Evolutionary conservation across 1,139 yeast species (phyloP), one percentile per base, ranked within the genome.

Genomic region (Suhomyces guaymorum): DNA sequence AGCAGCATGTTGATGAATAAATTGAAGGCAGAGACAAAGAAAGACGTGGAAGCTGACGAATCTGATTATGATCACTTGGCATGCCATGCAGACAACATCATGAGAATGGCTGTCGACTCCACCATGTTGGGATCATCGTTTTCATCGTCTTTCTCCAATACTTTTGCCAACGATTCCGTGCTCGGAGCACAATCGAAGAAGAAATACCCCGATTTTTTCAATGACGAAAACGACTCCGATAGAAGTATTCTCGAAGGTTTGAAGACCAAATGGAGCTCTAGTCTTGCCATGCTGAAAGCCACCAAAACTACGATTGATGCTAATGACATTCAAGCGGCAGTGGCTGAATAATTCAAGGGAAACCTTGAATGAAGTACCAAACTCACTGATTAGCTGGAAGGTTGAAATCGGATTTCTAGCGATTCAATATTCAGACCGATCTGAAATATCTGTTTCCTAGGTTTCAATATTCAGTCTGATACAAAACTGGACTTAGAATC

Each of bases 61-160:
- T 53, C 61, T 1, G 66, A 59, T 26, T 59, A 57, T 30, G 75
- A 70, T 43, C 62, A 63, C 25, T 61, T 70, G 43, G 76, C 76
- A 8, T 70, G 75, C 39, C 76, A 70, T 44, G 75, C 75, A 2
- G 71, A 68, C 35, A 67, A 67, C 33, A 70, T 70, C 39, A 57
- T 70, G 61, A 56, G 72, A 22, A 68, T 70, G 75, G 76, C 76
- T 2, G 70, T 70, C 28, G 76, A 70, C 39, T 63, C 75, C 15
- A 70, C 76, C 2, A 65, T 70, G 69, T 54, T 70, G 34, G 73
- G 73, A 1, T 67, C 74, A 0, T 60, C 67, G 5, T 59, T 62
- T 26, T 61, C 70, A 2, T 57, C 66, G 3, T 52, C 59, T 12
- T 63, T 61, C 42, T 61, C 66, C 26, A 57, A 60, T 31, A 57